phyloP scores from a whole-genome alignment of 148 eudicot species.

The Rhododendron ferrugineum region DNA sequence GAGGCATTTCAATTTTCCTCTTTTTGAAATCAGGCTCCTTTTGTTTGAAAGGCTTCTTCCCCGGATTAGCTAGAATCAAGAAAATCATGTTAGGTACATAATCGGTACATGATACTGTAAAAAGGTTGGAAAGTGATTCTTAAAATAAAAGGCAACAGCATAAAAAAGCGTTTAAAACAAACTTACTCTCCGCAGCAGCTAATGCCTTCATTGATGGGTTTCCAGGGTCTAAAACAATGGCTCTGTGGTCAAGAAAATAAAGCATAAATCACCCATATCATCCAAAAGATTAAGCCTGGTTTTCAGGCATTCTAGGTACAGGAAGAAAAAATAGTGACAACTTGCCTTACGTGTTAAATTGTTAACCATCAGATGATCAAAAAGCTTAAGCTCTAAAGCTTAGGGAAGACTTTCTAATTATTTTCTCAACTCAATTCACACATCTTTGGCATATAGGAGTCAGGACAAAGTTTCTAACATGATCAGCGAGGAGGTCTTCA shows the following conservation, averaged over 20 bases:
- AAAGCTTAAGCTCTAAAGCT: neutral
- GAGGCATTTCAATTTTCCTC: conserved; percentile 53
- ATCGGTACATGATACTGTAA: neutral
- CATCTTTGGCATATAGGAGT: neutral
- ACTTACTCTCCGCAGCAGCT: conserved; percentile 85
- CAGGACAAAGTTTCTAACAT: neutral
- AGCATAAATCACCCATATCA: conserved; percentile 4
- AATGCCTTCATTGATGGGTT: conserved; percentile 80
- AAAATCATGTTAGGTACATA: conserved; percentile 5
- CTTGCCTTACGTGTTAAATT: neutral
- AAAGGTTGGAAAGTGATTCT: neutral
- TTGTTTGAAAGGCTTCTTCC: conserved; percentile 54
- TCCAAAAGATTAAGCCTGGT: neutral
- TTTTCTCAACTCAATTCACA: neutral
- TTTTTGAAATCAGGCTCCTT: conserved; percentile 75
- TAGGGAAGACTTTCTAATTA: neutral
- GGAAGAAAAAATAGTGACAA: neutral
- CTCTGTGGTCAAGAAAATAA: conserved; percentile 35
- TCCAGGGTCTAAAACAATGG: conserved; percentile 67
- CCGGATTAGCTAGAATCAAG: conserved; percentile 42
- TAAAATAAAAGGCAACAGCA: neutral
- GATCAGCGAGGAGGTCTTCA: neutral
- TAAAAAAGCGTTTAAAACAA: neutral
- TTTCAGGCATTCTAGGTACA: neutral
- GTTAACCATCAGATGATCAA: neutral